Evolutionary conservation across 192 early-diverging fungal species (phyloP).

Genomic region (Rhizoclosmatium globosum): DNA sequence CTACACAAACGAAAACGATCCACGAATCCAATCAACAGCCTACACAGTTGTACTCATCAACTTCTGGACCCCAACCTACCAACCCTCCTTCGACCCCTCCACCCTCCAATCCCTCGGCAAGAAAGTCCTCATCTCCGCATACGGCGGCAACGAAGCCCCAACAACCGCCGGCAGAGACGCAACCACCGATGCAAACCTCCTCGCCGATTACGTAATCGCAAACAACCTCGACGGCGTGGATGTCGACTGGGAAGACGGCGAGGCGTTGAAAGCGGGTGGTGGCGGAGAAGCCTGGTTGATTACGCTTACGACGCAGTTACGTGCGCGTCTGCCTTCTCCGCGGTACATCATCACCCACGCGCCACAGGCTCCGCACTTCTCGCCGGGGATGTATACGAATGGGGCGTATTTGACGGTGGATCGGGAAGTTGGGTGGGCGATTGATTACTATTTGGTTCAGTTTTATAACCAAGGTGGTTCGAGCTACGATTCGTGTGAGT

Average conservation of each 20-base stretch:
- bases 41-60: background rate
- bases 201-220: background rate
- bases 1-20: background rate
- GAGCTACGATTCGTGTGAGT: background rate
- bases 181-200: background rate
- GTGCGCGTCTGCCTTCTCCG: background rate
- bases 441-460: conserved; percentile 24
- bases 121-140: conserved; percentile 16
- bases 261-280: background rate
- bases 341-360: conserved; percentile 26
- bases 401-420: conserved; percentile 18
- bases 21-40: background rate
- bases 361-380: conserved; percentile 23
- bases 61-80: background rate
- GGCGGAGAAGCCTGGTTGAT: conserved; percentile 18
- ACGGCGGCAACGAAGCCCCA: background rate
- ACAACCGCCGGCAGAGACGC: background rate
- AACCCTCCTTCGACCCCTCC: background rate
- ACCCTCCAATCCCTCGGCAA: conserved; percentile 6
- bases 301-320: conserved; percentile 3
- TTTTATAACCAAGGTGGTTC: conserved; percentile 24
- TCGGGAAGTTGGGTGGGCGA: conserved; percentile 3
- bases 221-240: conserved; percentile 21
- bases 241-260: conserved; percentile 1
- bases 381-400: background rate